Evolutionary conservation across 148 eudicot genomes (phyloP).

Genomic region (Euryodendron excelsum): DNA sequence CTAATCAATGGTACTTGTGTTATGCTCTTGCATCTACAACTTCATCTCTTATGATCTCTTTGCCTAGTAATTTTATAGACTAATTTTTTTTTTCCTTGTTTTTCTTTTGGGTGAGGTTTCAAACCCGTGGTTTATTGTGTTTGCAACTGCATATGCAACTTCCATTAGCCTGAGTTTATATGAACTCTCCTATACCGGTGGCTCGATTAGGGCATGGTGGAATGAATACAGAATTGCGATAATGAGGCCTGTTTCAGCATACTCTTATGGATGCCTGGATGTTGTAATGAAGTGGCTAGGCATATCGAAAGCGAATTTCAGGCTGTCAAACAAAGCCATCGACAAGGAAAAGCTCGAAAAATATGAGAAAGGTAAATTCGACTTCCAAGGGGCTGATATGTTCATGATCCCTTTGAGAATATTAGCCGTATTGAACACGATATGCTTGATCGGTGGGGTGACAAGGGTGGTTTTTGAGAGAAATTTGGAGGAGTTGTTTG

Average conservation of each 20-base stretch:
- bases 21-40: too few relatives aligned
- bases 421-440: constrained; percentile 1
- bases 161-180: constrained; percentile 10
- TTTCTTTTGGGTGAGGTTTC: neutral
- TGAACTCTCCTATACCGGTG: constrained; percentile 1
- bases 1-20: too few relatives aligned
- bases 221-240: constrained; percentile 14
- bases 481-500: constrained; percentile 17
- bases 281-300: neutral
- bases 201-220: constrained; percentile 9
- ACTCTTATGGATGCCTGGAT: constrained; percentile 7
- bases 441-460: constrained; percentile 8
- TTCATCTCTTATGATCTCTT: too few relatives aligned
- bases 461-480: neutral
- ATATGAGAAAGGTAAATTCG: constrained; percentile 9
- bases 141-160: neutral
- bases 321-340: constrained; percentile 14
- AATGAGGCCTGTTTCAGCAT: neutral
- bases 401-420: constrained; percentile 11
- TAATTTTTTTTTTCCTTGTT: too few relatives aligned
- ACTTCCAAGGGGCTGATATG: constrained; percentile 11
- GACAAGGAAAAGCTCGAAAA: constrained; percentile 11
- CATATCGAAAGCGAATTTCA: neutral
- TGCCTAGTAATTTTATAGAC: too few relatives aligned
- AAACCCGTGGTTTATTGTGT: constrained; percentile 14